These are phyloP conservation scores for Plantago major DNA, from an alignment of 257 asterid species.

Conservation along the genomic window DNA sequence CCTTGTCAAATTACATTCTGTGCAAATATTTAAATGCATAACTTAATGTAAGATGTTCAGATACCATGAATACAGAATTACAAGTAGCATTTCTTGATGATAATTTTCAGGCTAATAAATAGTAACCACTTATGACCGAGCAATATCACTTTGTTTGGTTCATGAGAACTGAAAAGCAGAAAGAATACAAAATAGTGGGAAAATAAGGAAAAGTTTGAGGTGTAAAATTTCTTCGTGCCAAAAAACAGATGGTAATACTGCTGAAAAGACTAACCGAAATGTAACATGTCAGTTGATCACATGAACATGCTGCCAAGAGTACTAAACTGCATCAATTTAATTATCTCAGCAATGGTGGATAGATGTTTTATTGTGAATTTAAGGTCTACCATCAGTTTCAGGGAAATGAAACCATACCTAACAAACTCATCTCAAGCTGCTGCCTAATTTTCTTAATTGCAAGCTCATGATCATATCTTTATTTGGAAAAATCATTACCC, in stretches of 20 bases:
- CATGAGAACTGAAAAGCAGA: background rate
- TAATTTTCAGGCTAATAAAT: background rate
- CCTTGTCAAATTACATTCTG: background rate
- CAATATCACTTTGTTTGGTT: background rate
- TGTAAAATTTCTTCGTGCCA: background rate
- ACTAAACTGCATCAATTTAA: background rate
- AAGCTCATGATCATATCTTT: background rate
- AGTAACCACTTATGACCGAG: background rate
- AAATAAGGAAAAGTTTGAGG: background rate
- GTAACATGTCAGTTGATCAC: slow-evolving; percentile 1
- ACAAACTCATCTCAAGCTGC: slow-evolving; percentile 14
- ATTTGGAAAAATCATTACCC: background rate
- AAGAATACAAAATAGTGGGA: background rate
- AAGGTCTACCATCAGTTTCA: slow-evolving; percentile 5
- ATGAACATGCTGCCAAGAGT: background rate
- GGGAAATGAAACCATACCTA: slow-evolving; percentile 18
- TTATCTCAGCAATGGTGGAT: slow-evolving; percentile 10
- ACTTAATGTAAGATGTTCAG: background rate
- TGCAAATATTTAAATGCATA: background rate
- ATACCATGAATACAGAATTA: background rate
- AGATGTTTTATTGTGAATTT: slow-evolving; percentile 13
- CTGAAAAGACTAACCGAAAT: background rate
- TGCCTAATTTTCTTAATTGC: slow-evolving; percentile 11
- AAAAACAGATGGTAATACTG: background rate
- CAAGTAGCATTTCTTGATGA: background rate